Conservation (phyloP, 1,139 yeast genomes). For the Taphrina confusa region DNA sequence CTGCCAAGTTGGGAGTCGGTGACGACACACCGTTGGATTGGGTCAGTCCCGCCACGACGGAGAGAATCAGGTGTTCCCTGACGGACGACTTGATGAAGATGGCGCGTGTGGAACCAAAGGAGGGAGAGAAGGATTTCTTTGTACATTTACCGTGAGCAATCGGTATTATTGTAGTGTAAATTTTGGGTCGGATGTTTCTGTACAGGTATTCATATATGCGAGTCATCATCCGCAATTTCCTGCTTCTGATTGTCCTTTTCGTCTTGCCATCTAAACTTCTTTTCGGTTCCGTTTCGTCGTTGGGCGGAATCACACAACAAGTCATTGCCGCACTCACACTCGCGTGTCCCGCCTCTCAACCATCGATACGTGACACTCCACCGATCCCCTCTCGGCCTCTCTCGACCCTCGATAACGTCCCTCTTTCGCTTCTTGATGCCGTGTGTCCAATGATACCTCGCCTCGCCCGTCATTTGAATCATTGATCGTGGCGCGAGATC, state of each 20-base stretch:
- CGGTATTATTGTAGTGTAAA: background rate
- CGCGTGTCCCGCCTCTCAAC: constrained; percentile 19
- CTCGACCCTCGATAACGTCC: constrained; percentile 2
- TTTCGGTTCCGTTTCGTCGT: constrained; percentile 25
- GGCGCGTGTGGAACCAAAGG: constrained; percentile 47
- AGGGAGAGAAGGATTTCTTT: constrained; percentile 47
- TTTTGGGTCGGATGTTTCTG: background rate
- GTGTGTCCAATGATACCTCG: constrained; percentile 19
- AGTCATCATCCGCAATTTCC: background rate
- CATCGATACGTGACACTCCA: constrained; percentile 33
- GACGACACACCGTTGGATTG: constrained; percentile 43
- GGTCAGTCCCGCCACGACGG: constrained; percentile 51
- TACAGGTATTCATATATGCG: background rate
- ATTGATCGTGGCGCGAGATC: constrained; percentile 24
- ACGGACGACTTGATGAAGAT: constrained; percentile 48
- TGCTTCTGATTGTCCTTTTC: background rate
- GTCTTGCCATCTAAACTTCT: constrained; percentile 25
- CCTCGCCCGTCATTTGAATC: constrained; percentile 28
- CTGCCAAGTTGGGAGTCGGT: constrained; percentile 42
- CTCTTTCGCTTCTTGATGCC: constrained; percentile 33
- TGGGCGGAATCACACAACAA: constrained; percentile 26
- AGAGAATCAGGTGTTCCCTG: constrained; percentile 49
- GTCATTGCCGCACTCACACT: constrained; percentile 21
- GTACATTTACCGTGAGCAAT: constrained; percentile 40
- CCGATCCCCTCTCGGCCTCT: constrained; percentile 16